These are phyloP conservation scores for Malania oleifera DNA, from an alignment of 164 flowering plant species.

Conservation along the genomic window DNA sequence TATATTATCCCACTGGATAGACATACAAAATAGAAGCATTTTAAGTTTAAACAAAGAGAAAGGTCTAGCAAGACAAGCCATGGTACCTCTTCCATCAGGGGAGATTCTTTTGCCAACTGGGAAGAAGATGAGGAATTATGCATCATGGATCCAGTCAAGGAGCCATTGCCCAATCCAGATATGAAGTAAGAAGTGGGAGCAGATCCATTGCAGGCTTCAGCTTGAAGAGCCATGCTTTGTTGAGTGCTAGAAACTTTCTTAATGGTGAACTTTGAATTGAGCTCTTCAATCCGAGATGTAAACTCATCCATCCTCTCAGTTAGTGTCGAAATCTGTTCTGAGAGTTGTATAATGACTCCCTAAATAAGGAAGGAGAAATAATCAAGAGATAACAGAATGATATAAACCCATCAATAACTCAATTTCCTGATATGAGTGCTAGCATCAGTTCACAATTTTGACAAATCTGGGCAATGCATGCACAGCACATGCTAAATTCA, in stretches of 20 bases:
- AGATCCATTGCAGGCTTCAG: conserved; percentile 79
- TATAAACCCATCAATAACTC: not conserved
- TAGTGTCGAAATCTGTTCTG: conserved; percentile 84
- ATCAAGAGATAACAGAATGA: not conserved
- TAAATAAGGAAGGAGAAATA: conserved; percentile 19
- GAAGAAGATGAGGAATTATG: conserved; percentile 67
- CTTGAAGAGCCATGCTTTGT: conserved; percentile 54
- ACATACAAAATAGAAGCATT: too few species aligned
- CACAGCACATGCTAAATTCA: too few species aligned
- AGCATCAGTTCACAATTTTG: too few species aligned
- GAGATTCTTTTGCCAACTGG: conserved; percentile 67
- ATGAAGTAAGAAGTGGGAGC: conserved; percentile 66
- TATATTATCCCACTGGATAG: too few species aligned
- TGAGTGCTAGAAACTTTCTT: conserved; percentile 48
- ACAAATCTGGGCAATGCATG: too few species aligned
- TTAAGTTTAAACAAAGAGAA: not conserved
- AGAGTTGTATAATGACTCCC: conserved; percentile 74
- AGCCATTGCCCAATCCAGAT: conserved; percentile 66
- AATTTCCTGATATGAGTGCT: too few species aligned
- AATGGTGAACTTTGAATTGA: conserved; percentile 55
- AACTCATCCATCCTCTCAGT: conserved; percentile 93
- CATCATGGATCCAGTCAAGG: conserved; percentile 47
- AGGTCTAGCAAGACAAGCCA: not conserved
- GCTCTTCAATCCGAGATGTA: conserved; percentile 70
- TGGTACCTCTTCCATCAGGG: conserved; percentile 80